Conservation (phyloP, 2,329 filamentous ascomycete genomes). For the Cordyceps cicadae region DNA sequence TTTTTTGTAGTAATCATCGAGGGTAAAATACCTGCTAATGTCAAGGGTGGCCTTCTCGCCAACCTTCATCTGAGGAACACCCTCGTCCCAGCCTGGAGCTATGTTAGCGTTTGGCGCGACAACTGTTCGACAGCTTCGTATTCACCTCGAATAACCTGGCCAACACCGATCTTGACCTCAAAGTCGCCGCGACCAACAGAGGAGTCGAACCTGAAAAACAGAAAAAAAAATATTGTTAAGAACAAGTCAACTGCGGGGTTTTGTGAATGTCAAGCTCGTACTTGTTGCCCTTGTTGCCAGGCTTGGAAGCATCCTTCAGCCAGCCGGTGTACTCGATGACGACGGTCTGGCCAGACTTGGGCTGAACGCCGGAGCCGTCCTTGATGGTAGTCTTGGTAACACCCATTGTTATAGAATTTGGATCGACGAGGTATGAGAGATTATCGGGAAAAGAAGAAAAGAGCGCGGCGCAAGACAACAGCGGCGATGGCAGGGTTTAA, state of each 20-base stretch:
- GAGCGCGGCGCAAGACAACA: not conserved
- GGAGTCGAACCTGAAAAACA: slow-evolving; percentile 69
- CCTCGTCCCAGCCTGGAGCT: slow-evolving; percentile 69
- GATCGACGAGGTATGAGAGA: not conserved
- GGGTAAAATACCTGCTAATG: slow-evolving; percentile 58
- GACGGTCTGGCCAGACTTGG: slow-evolving; percentile 62
- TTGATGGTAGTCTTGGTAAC: slow-evolving; percentile 60
- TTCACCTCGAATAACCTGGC: slow-evolving; percentile 77
- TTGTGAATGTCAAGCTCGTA: slow-evolving; percentile 35
- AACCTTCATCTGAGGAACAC: slow-evolving; percentile 74
- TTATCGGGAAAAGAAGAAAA: not conserved
- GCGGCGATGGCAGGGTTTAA: slow-evolving; percentile 13
- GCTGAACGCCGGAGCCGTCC: slow-evolving; percentile 54
- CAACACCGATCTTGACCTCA: slow-evolving; percentile 68
- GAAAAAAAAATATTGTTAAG: not conserved
- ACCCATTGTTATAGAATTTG: slow-evolving; percentile 47
- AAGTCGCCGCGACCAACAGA: slow-evolving; percentile 74
- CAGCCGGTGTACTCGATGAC: slow-evolving; percentile 88
- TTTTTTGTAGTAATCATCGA: not conserved
- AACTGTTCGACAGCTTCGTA: slow-evolving; percentile 14
- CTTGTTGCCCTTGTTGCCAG: slow-evolving; percentile 61
- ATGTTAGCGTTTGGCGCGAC: slow-evolving; percentile 12
- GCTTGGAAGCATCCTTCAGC: slow-evolving; percentile 58
- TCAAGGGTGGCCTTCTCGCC: slow-evolving; percentile 83
- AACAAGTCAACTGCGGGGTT: slow-evolving; percentile 7